These are phyloP conservation scores for Eryngium alpinum DNA, from an alignment of 140 eudicot species.

Conservation along the genomic window DNA sequence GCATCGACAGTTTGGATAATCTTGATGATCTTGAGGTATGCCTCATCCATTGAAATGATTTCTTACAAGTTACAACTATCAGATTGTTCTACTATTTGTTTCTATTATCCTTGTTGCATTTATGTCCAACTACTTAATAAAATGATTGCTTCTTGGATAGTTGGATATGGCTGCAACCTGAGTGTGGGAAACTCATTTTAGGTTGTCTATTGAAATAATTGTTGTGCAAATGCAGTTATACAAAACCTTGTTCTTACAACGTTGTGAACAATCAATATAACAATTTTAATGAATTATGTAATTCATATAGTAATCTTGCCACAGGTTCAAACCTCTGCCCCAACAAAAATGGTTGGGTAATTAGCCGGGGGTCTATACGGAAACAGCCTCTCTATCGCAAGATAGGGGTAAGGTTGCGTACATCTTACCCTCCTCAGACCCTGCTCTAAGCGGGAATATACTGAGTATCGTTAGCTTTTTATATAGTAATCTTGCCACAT, in stretches of 20 bases:
- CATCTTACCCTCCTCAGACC: no score
- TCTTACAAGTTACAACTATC: not conserved
- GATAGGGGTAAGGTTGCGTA: no score
- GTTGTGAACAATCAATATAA: not conserved
- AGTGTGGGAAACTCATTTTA: not conserved
- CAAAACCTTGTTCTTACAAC: not conserved
- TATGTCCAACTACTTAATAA: not conserved
- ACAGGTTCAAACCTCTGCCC: no score
- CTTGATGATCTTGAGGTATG: constrained; percentile 70
- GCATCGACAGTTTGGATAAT: constrained; percentile 46
- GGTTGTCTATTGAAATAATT: not conserved
- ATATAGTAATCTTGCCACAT: no score
- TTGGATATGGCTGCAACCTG: not conserved
- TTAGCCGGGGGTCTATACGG: no score
- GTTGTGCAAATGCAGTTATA: not conserved
- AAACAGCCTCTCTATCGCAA: no score
- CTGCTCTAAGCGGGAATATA: no score
- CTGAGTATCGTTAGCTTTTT: no score
- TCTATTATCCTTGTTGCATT: not conserved
- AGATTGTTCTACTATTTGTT: not conserved
- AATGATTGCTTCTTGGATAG: not conserved
- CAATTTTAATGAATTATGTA: not conserved
- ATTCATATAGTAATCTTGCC: not conserved
- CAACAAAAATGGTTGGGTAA: no score
- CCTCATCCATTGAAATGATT: not conserved